phyloP scores from a whole-genome alignment of 176 grass and related monocot species.

The Dactylis glomerata region DNA sequence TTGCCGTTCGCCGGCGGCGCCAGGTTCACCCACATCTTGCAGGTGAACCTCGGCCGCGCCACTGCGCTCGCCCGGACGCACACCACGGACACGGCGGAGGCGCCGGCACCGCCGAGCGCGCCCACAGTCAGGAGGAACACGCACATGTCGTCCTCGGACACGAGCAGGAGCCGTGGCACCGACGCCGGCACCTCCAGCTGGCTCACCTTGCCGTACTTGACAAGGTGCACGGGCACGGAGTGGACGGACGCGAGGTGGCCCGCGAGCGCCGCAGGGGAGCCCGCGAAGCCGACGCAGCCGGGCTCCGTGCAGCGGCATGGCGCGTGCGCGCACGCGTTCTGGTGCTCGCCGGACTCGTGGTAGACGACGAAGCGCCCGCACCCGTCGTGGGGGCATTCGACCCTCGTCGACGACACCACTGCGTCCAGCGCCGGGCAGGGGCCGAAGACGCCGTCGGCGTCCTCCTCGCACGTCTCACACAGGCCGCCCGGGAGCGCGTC shows the following conservation, averaged over 20 bases:
- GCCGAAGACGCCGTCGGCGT: neutral
- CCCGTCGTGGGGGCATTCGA: constrained; percentile 16
- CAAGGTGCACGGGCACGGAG: neutral
- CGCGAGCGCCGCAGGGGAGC: neutral
- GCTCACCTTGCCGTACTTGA: constrained; percentile 5
- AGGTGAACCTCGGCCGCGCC: constrained; percentile 6
- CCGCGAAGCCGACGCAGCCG: constrained; percentile 24
- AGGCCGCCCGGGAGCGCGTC: neutral
- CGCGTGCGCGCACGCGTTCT: constrained; percentile 12
- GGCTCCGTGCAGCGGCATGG: constrained; percentile 32
- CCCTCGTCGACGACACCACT: neutral
- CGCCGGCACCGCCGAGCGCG: neutral
- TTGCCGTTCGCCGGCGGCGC: neutral
- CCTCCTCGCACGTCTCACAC: neutral
- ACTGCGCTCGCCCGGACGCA: constrained; percentile 17
- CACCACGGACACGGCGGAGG: neutral
- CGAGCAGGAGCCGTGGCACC: neutral
- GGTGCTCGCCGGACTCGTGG: neutral
- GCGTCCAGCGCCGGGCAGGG: constrained; percentile 18
- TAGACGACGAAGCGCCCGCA: constrained; percentile 15
- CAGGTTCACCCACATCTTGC: constrained; percentile 26
- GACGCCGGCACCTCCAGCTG: neutral
- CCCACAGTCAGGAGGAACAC: constrained; percentile 28
- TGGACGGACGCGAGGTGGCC: constrained; percentile 10
- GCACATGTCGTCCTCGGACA: neutral